Base-by-base conservation (phyloP, 2,329 filamentous ascomycete species). In the Xylariaceae sp. region DNA sequence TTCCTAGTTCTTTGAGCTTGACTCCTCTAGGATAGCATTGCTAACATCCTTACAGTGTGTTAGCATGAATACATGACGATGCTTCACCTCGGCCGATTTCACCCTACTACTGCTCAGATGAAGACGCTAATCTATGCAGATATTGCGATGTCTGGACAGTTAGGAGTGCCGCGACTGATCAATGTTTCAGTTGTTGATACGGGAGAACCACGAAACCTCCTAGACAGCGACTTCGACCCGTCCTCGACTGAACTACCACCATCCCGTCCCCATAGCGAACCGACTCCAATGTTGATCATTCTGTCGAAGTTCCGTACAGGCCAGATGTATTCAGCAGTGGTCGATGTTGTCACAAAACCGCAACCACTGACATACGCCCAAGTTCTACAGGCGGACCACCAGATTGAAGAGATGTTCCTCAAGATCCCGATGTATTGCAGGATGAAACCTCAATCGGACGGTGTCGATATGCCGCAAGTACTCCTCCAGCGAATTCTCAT, bases 151-250 rank as follows among this genome's bases (percentile, higher is more conserved):
- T 76, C 76, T 0, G 74, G 73, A 23, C 75, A 78, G 51, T 68
- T 79, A 18, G 78, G 78, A 9, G 68, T 80, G 48, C 78, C 78
- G 2, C 72, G 74, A 2, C 71, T 78, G 62, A 71, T 78, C 13
- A 68, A 67, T 7, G 72, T 73, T 2, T 64, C 71, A 17, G 71
- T 75, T n/a, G 71, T 67, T 45, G 77, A 80, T 57, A 77, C 76
- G 0, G 61, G 66, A 5, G 71, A 75, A 54, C 78, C 78, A 1
- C 70, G 73, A 0, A 81, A 80, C 53, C 69, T 80, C 1, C 62
- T 72, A 1, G 78, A 80, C 60, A 66, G 67, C 3, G 78, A 81
- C 55, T 73, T 81, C 54, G 68, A 73, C 53, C 63, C 69, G 11
- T 51, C 66, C 6, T 74, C 70, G 8, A 65, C 66, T 9, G 71